A percentile compares a stretch with the other conserved stretches of the same genome.
phyloP scores from a whole-genome alignment of 805 yeast genomes.

The Ogataea philodendri region DNA sequence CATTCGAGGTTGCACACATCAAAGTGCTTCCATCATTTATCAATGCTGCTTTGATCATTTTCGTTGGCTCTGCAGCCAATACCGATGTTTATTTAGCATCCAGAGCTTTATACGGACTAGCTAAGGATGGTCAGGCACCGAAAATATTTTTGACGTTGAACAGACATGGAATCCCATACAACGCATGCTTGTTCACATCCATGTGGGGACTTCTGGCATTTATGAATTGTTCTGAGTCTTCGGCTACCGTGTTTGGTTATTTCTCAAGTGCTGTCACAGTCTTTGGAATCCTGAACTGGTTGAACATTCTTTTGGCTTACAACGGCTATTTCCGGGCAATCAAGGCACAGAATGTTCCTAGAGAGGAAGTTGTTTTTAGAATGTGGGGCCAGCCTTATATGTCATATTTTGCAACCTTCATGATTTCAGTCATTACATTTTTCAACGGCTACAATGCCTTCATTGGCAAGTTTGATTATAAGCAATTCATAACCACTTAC shows the following conservation, averaged over 20 bases:
- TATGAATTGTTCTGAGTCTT: slow-evolving; percentile 50
- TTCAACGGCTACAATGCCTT: slow-evolving; percentile 40
- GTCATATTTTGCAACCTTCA: slow-evolving; percentile 31
- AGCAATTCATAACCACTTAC: too few species aligned
- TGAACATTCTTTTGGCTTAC: slow-evolving; percentile 44
- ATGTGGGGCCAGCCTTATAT: slow-evolving; percentile 43
- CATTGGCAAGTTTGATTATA: too few species aligned
- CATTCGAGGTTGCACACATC: slow-evolving; percentile 64
- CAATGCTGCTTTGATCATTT: slow-evolving; percentile 67
- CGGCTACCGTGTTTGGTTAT: too few species aligned
- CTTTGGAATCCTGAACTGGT: slow-evolving; percentile 47
- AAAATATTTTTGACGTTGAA: slow-evolving; percentile 57
- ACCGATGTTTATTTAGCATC: slow-evolving; percentile 72
- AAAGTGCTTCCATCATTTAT: slow-evolving; percentile 67
- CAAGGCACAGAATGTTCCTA: slow-evolving; percentile 40
- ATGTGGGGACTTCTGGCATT: slow-evolving; percentile 66
- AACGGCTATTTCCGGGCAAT: slow-evolving; percentile 41
- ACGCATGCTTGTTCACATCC: slow-evolving; percentile 49
- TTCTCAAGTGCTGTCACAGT: too few species aligned
- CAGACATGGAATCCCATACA: slow-evolving; percentile 66
- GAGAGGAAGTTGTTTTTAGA: slow-evolving; percentile 39
- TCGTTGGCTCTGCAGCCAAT: slow-evolving; percentile 81
- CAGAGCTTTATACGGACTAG: slow-evolving; percentile 59
- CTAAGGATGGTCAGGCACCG: slow-evolving; percentile 72
- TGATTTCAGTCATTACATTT: slow-evolving; percentile 34